phyloP scores from a whole-genome alignment of 768 basidiomycete species.

The Hygrophoropsis aurantiaca region DNA sequence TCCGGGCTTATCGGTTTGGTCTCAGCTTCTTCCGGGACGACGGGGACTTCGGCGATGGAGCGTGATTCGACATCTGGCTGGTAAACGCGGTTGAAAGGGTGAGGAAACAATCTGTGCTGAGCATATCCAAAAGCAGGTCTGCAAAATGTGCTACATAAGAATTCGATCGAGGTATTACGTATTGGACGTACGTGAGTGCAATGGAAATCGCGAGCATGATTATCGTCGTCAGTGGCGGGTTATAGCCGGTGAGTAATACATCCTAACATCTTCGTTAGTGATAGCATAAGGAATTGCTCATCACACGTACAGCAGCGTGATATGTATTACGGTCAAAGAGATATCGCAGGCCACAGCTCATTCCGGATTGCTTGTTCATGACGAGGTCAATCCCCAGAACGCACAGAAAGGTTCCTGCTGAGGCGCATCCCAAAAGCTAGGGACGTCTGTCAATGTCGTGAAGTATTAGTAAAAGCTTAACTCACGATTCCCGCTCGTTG shows the following conservation, averaged over 20 bases:
- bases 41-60: slow-evolving; percentile 20
- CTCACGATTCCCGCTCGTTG: slow-evolving; percentile 54
- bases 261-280: slow-evolving; percentile 36
- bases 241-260: slow-evolving; percentile 46
- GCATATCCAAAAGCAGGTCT: slow-evolving; percentile 54
- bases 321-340: slow-evolving; percentile 62
- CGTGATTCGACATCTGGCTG: slow-evolving; percentile 24
- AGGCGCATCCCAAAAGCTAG: slow-evolving; percentile 51
- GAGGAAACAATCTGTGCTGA: slow-evolving; percentile 53
- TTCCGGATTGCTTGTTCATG: slow-evolving; percentile 56
- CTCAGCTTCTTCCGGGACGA: slow-evolving; percentile 20
- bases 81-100: slow-evolving; percentile 42
- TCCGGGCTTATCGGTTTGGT: slow-evolving; percentile 5
- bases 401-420: slow-evolving; percentile 59
- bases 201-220: slow-evolving; percentile 55
- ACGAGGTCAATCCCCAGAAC: slow-evolving; percentile 57
- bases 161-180: not conserved
- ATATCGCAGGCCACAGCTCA: slow-evolving; percentile 62
- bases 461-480: slow-evolving; percentile 5
- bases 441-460: not conserved
- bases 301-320: slow-evolving; percentile 51
- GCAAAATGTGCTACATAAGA: not conserved
- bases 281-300: slow-evolving; percentile 2
- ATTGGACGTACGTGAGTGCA: slow-evolving; percentile 51
- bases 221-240: slow-evolving; percentile 48